These are phyloP conservation scores for Immersiella caudata DNA, from an alignment of 495 filamentous ascomycete species.

Conservation along the genomic window DNA sequence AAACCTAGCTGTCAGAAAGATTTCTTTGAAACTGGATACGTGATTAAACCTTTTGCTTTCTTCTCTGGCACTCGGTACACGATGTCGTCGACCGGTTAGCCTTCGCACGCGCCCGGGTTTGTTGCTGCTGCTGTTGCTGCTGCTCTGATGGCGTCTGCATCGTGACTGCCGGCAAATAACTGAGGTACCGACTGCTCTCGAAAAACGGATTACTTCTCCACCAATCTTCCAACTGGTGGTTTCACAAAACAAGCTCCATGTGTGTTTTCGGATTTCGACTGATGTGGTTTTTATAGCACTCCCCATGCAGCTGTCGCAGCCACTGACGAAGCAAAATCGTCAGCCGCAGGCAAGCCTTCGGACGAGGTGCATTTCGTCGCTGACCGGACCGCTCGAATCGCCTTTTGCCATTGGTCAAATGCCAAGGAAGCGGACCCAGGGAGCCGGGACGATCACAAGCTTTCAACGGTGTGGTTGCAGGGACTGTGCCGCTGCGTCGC, in stretches of 20 bases:
- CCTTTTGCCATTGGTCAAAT: background rate
- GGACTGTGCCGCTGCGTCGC: background rate
- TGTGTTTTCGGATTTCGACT: conserved; percentile 6
- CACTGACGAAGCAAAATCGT: conserved; percentile 1
- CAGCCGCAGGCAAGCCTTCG: conserved; percentile 17
- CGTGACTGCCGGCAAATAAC: background rate
- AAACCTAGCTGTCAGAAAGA: background rate
- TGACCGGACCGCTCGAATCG: background rate
- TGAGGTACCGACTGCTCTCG: too few species aligned
- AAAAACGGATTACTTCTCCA: background rate
- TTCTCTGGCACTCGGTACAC: conserved; percentile 24
- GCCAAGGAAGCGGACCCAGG: background rate
- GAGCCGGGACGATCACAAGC: background rate
- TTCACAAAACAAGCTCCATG: background rate
- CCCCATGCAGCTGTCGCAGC: background rate
- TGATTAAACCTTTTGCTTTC: conserved; percentile 26
- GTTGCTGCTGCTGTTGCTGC: background rate
- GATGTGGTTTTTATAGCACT: conserved; percentile 4
- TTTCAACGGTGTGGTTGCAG: background rate
- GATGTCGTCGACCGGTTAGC: conserved; percentile 19
- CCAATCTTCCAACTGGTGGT: background rate
- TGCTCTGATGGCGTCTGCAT: conserved; percentile 13
- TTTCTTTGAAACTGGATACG: background rate
- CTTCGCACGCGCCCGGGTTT: conserved; percentile 6
- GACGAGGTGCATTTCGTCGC: background rate